Evolutionary conservation across 2,329 filamentous ascomycete genomes (phyloP).

Genomic region (Herpotrichia juniperi): DNA sequence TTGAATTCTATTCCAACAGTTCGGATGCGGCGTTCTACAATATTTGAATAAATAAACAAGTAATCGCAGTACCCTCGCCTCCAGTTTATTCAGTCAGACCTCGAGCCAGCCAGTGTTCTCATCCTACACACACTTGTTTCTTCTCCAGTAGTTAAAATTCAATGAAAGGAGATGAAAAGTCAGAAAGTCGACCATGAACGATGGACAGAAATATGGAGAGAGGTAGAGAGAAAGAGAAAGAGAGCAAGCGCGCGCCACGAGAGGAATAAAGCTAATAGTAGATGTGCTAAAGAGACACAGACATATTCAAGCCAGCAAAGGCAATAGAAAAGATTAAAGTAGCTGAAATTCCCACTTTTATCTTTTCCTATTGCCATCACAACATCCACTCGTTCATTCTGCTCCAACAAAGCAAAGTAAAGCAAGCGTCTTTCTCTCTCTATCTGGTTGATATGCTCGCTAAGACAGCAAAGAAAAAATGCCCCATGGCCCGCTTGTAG

Average conservation of each 20-base stretch:
- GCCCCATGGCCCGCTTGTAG: conserved; percentile 15
- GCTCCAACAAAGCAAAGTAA: conserved; percentile 20
- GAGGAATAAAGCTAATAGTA: conserved; percentile 23
- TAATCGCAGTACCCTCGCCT: neutral
- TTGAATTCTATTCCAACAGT: too few species aligned
- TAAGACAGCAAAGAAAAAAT: conserved; percentile 41
- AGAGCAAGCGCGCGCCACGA: conserved; percentile 17
- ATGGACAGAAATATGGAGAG: conserved; percentile 15
- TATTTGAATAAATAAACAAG: conserved; percentile 2
- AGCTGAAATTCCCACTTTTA: conserved; percentile 15
- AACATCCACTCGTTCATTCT: conserved; percentile 25
- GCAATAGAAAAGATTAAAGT: conserved; percentile 31
- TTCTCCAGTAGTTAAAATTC: too few species aligned
- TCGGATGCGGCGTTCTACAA: neutral
- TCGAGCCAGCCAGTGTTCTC: neutral
- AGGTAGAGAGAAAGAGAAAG: conserved; percentile 17
- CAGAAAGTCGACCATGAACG: too few species aligned
- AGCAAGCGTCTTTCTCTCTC: conserved; percentile 21
- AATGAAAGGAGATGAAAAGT: too few species aligned
- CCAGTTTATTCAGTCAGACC: too few species aligned
- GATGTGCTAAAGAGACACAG: conserved; percentile 23
- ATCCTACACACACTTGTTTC: neutral
- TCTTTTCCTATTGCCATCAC: conserved; percentile 26
- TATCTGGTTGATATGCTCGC: conserved; percentile 48
- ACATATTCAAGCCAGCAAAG: conserved; percentile 33